Evolutionary conservation across 371 early-diverging fungal genomes (phyloP), one percentile per base, ranked within the genome.

Genomic region (Batkoa obscura): DNA sequence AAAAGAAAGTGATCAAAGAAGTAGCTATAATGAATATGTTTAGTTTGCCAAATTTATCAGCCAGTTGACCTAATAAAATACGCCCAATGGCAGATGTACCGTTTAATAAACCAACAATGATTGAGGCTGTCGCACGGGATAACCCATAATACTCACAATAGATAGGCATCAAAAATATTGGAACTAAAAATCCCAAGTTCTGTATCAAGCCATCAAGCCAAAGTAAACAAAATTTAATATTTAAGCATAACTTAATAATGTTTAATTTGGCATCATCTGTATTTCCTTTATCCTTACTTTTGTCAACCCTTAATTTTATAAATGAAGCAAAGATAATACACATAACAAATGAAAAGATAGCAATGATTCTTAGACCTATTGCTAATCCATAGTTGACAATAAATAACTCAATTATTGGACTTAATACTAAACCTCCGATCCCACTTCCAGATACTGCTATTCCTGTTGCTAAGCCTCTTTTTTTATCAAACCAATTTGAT

Each of bases 391-490:
- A 58, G 3, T 55, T 65, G 30, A 66, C 62, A 50, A 86, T 73
- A 4, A 86, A 60, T 15, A 58, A 58, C 38, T 74, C 77, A 59
- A 81, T 67, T 2, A 88, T 59, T 15, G 81, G 80, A 0, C 81
- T 74, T 60, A 86, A 65, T 15, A 80, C 70, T 2, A 87, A 68
- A 0, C 87, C 87, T 30, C 87, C 90, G 32, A 86, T 61, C 6
- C 90, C 90, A 4, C 76, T 73, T 2, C 90, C 90, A 57, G 83
- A 70, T 34, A 77, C 75, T 37, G 80, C 76, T 1, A 91, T 61
- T 1, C 88, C 90, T 4, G 79, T 71, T 2, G 83, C 86, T 43
- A 89, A 57, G 0, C 83, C 83, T 17, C 86, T 72, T 36, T 69
- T 62, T 32, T 70, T 71, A 17, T 59, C 57, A 63, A 88, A 89